These are phyloP conservation scores for Trichoderma sp. DNA, from an alignment of 2,329 filamentous ascomycete species.

Conservation along the genomic window DNA sequence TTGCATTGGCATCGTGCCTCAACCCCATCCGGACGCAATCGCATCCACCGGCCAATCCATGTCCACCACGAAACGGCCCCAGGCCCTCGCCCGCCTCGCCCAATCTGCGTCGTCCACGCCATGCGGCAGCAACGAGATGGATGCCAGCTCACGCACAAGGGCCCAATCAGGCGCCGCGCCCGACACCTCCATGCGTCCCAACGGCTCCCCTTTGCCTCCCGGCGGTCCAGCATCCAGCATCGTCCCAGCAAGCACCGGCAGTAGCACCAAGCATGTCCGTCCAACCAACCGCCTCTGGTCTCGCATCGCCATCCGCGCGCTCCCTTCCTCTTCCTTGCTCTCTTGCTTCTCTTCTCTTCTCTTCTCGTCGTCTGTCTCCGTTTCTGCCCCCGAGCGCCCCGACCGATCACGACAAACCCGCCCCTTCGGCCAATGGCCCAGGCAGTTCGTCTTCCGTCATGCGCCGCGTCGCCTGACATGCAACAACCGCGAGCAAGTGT, in stretches of 20 bases:
- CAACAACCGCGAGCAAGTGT: conserved; percentile 4
- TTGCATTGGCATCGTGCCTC: conserved; percentile 18
- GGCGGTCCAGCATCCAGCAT: neutral
- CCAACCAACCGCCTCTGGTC: neutral
- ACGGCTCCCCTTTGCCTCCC: neutral
- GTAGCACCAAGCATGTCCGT: conserved; percentile 3
- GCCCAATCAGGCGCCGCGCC: conserved; percentile 32
- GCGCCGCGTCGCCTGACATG: conserved; percentile 18
- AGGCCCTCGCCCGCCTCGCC: conserved; percentile 9
- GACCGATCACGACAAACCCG: conserved; percentile 17
- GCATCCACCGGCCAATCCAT: conserved; percentile 26
- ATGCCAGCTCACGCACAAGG: conserved; percentile 27
- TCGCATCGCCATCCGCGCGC: neutral
- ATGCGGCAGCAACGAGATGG: conserved; percentile 27
- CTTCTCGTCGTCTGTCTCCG: neutral
- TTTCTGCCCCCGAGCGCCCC: neutral
- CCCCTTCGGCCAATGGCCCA: conserved; percentile 12
- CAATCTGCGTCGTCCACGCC: conserved; percentile 33
- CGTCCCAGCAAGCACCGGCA: neutral
- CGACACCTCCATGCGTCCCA: conserved; percentile 18
- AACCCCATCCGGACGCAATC: conserved; percentile 17
- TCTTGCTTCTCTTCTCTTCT: neutral
- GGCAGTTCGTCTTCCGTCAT: conserved; percentile 9
- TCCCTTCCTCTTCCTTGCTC: neutral
- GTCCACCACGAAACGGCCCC: conserved; percentile 24